phyloP scores from a whole-genome alignment of 2,329 filamentous ascomycete species.

The Paradendryphiella salina region DNA sequence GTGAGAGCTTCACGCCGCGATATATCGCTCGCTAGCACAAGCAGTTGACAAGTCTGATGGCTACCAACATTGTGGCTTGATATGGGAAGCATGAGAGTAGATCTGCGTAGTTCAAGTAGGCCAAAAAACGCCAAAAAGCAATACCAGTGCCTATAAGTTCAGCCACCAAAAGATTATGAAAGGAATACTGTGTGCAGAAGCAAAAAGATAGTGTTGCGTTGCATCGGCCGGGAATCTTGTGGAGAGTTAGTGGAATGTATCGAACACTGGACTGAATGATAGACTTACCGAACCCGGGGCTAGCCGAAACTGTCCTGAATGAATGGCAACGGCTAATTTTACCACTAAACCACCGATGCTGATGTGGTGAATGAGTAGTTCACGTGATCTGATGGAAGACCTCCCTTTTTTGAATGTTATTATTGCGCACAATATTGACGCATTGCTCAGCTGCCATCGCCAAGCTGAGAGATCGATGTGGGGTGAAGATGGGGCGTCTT shows the following conservation, averaged over 20 bases:
- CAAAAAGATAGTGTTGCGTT: background rate
- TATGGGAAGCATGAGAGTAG: too few species aligned
- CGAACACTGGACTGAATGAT: background rate
- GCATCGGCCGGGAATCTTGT: constrained; percentile 1
- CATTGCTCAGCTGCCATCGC: too few species aligned
- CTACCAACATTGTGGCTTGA: too few species aligned
- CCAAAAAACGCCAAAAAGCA: too few species aligned
- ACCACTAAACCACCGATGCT: constrained; percentile 22
- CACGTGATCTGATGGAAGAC: constrained; percentile 3
- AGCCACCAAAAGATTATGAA: background rate
- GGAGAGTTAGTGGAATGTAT: background rate
- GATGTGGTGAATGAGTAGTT: background rate
- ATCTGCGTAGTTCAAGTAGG: too few species aligned
- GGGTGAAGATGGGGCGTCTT: background rate
- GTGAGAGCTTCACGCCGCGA: too few species aligned
- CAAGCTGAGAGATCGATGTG: too few species aligned
- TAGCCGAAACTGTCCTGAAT: constrained; percentile 11
- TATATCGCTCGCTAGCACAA: too few species aligned
- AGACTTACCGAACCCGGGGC: constrained; percentile 1
- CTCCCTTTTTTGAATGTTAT: too few species aligned
- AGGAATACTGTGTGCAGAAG: background rate
- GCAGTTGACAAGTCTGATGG: too few species aligned
- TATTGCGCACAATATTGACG: too few species aligned
- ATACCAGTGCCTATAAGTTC: too few species aligned
- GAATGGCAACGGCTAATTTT: constrained; percentile 21